phyloP scores from a whole-genome alignment of 1,139 yeast genomes.

The Hemisphaericaspora xylofermentans region DNA sequence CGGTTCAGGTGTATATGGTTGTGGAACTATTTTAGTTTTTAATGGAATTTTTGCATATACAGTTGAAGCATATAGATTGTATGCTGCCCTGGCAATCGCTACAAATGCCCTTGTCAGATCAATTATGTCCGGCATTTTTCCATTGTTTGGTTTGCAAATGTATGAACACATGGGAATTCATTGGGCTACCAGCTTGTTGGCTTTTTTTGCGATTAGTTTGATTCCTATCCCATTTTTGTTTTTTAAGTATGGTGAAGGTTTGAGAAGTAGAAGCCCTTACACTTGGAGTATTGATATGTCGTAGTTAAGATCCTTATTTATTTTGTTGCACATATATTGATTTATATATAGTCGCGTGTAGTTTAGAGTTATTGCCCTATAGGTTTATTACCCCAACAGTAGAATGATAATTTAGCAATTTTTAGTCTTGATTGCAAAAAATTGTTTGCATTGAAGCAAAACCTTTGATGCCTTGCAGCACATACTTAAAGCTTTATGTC shows the following conservation, averaged over 20 bases:
- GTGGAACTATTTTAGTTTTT: conserved; percentile 40
- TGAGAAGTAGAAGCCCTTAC: conserved; percentile 26
- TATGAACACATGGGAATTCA: conserved; percentile 36
- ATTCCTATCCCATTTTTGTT: conserved; percentile 41
- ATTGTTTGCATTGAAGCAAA: too few relatives aligned
- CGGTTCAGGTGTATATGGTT: conserved; percentile 37
- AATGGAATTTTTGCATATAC: conserved; percentile 40
- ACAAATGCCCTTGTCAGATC: conserved; percentile 41
- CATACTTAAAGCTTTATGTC: too few relatives aligned
- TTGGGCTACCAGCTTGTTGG: conserved; percentile 43
- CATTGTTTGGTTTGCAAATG: conserved; percentile 40
- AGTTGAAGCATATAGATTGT: conserved; percentile 40
- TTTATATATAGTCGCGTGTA: background rate
- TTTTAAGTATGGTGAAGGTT: conserved; percentile 32
- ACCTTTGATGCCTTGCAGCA: too few relatives aligned
- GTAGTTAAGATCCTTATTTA: background rate
- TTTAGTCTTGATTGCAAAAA: background rate
- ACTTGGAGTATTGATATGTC: conserved; percentile 20
- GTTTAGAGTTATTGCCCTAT: too few relatives aligned
- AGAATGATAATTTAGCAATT: too few relatives aligned
- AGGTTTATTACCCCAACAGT: too few relatives aligned
- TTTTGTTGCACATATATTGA: background rate
- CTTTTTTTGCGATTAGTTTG: conserved; percentile 29
- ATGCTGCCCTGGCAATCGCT: conserved; percentile 44
- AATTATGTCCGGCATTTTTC: conserved; percentile 38